Evolutionary conservation across 163 green algal genomes (phyloP).

Genomic region (Scenedesmus sp.): DNA sequence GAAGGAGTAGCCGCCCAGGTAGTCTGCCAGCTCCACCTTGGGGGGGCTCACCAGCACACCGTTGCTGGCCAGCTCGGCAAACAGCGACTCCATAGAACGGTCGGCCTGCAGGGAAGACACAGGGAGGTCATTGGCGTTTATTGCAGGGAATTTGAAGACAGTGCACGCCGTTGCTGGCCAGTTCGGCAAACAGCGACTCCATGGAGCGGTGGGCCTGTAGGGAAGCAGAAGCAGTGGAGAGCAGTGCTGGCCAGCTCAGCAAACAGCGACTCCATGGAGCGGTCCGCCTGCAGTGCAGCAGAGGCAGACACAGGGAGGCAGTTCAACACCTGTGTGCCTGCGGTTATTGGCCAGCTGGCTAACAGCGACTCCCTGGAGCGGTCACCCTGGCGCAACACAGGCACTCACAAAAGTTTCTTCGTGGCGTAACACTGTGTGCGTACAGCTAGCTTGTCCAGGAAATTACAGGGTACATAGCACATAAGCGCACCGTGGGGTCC

Average conservation of each 20-base stretch:
- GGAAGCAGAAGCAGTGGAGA: too few relatives aligned
- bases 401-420: too few relatives aligned
- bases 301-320: too few relatives aligned
- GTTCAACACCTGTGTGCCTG: too few relatives aligned
- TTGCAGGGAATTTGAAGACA: too few relatives aligned
- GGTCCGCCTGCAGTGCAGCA: slow-evolving; percentile 68
- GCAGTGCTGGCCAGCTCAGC: slow-evolving; percentile 82
- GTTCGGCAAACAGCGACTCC: slow-evolving; percentile 90
- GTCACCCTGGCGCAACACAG: too few relatives aligned
- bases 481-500: slow-evolving; percentile 73
- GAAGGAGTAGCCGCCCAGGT: slow-evolving; percentile 78
- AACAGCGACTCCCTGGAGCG: too few relatives aligned
- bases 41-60: slow-evolving; percentile 77
- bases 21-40: slow-evolving; percentile 71
- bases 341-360: too few relatives aligned
- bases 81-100: slow-evolving; percentile 89
- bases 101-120: slow-evolving; percentile 68
- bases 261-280: slow-evolving; percentile 88
- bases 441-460: not conserved
- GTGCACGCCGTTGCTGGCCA: slow-evolving; percentile 81
- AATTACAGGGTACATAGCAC: not conserved
- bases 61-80: slow-evolving; percentile 88
- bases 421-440: not conserved
- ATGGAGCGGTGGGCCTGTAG: slow-evolving; percentile 79
- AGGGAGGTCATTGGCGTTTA: too few relatives aligned